Evolutionary conservation across 2,329 filamentous ascomycete genomes (phyloP), one percentile per base, ranked within the genome.

Genomic region (Cercospora sesami): DNA sequence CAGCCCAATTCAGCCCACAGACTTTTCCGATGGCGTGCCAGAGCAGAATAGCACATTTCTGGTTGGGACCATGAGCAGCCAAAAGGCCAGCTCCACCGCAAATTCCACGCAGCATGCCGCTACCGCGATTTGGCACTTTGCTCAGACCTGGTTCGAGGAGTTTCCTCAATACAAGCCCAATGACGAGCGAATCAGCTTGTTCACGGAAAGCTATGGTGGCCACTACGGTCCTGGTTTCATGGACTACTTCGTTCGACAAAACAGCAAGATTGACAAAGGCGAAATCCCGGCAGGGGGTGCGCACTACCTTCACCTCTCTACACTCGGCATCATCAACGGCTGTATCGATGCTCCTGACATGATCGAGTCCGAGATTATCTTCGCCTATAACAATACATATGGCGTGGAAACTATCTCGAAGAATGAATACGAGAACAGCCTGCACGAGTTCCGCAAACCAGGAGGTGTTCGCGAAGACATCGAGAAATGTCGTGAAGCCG

Each of bases 201-300:
- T 90, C 69, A 85, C 88, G 0, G 89, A 92, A 76, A 90, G 87
- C 73, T 92, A 92, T 75, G 90, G 90, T 18, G 90, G 90, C 53
- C 84, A 85, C 72, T 75, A 75, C 26, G 75, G 76, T 16, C 67
- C 71, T 7, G 79, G 83, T 21, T 88, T 88, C 77, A 86, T 82
- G 78, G 81, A 83, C 65, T 83, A 87, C 75, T 88, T 89, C 75
- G 81, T 86, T 63, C 79, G 86, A 23, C 84, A 89, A 72, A 89
- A 88, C 69, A 75, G 83, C 60, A 79, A 82, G 65, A 87, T 89
- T 70, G 73, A 79, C 55, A 85, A 84, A 36, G 85, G 85, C 4
- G 71, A 73, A 1, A 71, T 76, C 8, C 80, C 77, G 1, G 76
- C 79, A 26, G 75, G 81, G 0, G 86, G 86, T 76, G 72, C 69